Percentiles rank a stretch among this genome's conserved stretches.
Evolutionary conservation across 1,139 yeast genomes (phyloP).

Genomic region (Kluyveromyces sp.): DNA sequence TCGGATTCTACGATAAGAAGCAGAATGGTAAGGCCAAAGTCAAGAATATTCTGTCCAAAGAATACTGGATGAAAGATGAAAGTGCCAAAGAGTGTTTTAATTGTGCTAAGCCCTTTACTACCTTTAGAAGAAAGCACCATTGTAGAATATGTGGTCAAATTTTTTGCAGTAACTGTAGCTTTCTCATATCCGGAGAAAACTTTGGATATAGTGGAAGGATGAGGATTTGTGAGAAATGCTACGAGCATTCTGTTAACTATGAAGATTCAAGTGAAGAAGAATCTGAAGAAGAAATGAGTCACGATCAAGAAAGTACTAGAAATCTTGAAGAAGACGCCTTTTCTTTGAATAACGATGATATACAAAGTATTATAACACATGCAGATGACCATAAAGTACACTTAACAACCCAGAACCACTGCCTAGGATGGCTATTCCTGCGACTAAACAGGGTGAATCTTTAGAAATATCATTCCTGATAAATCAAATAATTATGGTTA

Average conservation of each 20-base stretch:
- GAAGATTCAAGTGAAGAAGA: constrained; percentile 67
- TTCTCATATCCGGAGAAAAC: constrained; percentile 65
- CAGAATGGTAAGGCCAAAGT: constrained; percentile 30
- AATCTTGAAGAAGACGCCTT: constrained; percentile 4
- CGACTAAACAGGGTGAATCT: constrained; percentile 71
- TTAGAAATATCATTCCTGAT: constrained; percentile 54
- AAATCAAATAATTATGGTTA: constrained; percentile 8
- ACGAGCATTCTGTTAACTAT: constrained; percentile 48
- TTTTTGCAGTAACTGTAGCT: constrained; percentile 82
- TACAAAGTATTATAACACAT: constrained; percentile 29
- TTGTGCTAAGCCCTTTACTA: constrained; percentile 64
- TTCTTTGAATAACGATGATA: constrained; percentile 24
- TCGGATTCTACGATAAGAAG: constrained; percentile 39
- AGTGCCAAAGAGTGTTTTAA: constrained; percentile 75
- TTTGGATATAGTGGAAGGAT: constrained; percentile 64
- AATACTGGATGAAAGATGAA: constrained; percentile 90
- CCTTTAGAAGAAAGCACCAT: constrained; percentile 86
- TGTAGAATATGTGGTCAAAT: constrained; percentile 95
- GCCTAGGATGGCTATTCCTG: constrained; percentile 76
- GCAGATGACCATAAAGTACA: constrained; percentile 29
- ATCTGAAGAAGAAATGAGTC: constrained; percentile 16
- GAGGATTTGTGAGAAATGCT: constrained; percentile 75
- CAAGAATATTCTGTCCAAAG: constrained; percentile 44
- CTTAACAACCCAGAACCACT: constrained; percentile 50
- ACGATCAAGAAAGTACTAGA: constrained; percentile 3